Evolutionary conservation across 2,329 filamentous ascomycete species (phyloP), one percentile per base, ranked within the genome.

Genomic region (Alternaria brassicae): DNA sequence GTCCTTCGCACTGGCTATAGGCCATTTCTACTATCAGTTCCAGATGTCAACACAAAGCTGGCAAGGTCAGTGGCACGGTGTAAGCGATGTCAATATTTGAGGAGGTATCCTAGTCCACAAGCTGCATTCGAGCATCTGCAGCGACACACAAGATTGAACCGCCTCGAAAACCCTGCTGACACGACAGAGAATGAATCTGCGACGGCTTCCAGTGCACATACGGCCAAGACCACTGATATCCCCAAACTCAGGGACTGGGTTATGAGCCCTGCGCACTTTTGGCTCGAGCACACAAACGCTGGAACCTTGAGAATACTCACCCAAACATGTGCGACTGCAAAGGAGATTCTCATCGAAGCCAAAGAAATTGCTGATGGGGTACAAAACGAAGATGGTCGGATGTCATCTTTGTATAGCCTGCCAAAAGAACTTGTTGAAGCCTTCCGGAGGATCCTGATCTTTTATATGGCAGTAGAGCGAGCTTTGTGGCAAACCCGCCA

Each of bases 331-430:
- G 32, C 65, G 3, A 49, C 45, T 27, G 61, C 66, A 15, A 54
- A 51, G 9, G 36, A 36, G 1, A 47, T 76, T 7, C 42, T 66
- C 3, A 9, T 50, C 4, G 57, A 67, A 53, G 58, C 65, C 2
- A 53, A 56, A 15, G 68, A 74, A 42, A 64, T 77, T 15, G 60
- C 59, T 1, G 56, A 72, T 12, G 73, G 74, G 1, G 73, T 76
- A 5, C 54, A 55, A n/a, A 65, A 70, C 23, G 66, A 68, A 27
- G 57, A 74, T 5, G 70, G 71, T 1, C 47, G 48, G 1, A 66
- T 74, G 44, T 75, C 72, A 1, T 60, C 65, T 2, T 36, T 69
- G 4, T 76, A 76, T 52, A 63, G 44, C 2, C 61, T 75, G 21
- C 71, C 74, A 1, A 55, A 60, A 0, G 50, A 65, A 30, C 58